Conservation (phyloP, 73 alveolate species). For the Stentor roeselii region DNA sequence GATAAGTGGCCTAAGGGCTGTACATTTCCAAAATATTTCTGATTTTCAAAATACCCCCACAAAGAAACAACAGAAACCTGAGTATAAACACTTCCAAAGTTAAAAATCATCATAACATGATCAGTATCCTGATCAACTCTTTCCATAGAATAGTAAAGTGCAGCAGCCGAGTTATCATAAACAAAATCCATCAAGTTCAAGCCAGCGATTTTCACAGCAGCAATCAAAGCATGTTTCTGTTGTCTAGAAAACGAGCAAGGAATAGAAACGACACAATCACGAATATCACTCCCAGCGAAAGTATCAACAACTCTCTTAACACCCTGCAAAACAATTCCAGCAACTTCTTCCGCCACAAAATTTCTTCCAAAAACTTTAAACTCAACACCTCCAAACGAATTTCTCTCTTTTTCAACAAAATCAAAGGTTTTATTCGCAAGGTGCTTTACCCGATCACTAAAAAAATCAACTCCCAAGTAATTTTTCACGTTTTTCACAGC, state of each 20-base stretch:
- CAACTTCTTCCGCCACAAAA: slow-evolving; percentile 65
- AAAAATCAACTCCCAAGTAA: slow-evolving; percentile 39
- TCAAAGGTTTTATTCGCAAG: background rate
- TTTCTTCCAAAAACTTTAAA: background rate
- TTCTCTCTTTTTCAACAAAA: background rate
- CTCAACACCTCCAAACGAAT: background rate
- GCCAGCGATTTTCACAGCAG: slow-evolving; percentile 83
- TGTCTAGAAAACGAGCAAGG: slow-evolving; percentile 65
- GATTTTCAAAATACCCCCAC: background rate
- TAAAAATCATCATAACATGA: slow-evolving; percentile 81
- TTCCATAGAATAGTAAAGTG: slow-evolving; percentile 93
- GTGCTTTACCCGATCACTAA: too few species aligned
- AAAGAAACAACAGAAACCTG: slow-evolving; percentile 72
- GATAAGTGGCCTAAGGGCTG: background rate
- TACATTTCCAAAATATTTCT: background rate
- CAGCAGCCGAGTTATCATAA: slow-evolving; percentile 97
- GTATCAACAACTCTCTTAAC: slow-evolving; percentile 53
- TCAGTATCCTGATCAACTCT: slow-evolving; percentile 89
- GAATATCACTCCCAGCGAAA: slow-evolving; percentile 51
- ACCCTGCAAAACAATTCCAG: slow-evolving; percentile 55
- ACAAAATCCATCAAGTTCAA: slow-evolving; percentile 75
- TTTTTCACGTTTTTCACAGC: slow-evolving; percentile 47
- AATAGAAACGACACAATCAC: slow-evolving; percentile 75
- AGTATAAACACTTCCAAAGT: slow-evolving; percentile 88
- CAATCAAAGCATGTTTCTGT: slow-evolving; percentile 57